Evolutionary conservation across 352 stramenopile species (phyloP).

Genomic region (Phytophthora pluvialis): DNA sequence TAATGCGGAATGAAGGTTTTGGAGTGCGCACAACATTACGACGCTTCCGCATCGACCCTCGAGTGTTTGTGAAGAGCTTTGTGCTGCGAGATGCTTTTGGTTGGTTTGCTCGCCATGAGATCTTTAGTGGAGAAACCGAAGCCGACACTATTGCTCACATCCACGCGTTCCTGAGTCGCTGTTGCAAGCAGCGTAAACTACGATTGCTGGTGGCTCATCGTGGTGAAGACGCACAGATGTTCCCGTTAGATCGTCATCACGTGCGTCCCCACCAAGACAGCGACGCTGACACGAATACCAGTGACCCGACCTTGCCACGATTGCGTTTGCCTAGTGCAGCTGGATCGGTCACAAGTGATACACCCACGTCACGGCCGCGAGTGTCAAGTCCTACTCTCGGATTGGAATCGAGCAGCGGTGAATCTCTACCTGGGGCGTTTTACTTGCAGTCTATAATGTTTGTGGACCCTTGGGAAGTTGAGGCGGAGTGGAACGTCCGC

Average conservation of each 20-base stretch:
- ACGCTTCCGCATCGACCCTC: conserved; percentile 75
- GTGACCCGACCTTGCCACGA: conserved; percentile 8
- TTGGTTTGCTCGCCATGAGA: conserved; percentile 58
- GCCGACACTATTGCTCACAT: conserved; percentile 35
- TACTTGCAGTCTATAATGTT: conserved; percentile 80
- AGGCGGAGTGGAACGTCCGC: conserved; percentile 65
- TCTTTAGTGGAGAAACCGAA: conserved; percentile 46
- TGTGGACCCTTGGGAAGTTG: conserved; percentile 84
- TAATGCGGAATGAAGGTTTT: conserved; percentile 66
- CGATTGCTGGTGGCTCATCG: conserved; percentile 69
- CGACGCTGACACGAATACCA: conserved; percentile 8
- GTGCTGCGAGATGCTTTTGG: conserved; percentile 69
- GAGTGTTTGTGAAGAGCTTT: conserved; percentile 79
- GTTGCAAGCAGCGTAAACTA: conserved; percentile 77
- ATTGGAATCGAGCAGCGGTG: conserved; percentile 18
- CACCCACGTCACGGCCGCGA: conserved; percentile 5
- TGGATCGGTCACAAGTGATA: conserved; percentile 17
- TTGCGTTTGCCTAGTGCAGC: conserved; percentile 16
- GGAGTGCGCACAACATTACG: conserved; percentile 55
- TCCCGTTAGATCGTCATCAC: conserved; percentile 38
- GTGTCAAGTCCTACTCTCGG: conserved; percentile 18
- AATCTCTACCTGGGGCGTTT: conserved; percentile 28
- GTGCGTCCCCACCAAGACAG: conserved; percentile 5
- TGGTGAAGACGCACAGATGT: conserved; percentile 58
- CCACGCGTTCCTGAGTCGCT: conserved; percentile 70